A percentile compares a stretch with the other conserved stretches of the same genome.
These are phyloP conservation scores for Populus davidiana DNA, from an alignment of 345 rosid species.

Conservation along the genomic window DNA sequence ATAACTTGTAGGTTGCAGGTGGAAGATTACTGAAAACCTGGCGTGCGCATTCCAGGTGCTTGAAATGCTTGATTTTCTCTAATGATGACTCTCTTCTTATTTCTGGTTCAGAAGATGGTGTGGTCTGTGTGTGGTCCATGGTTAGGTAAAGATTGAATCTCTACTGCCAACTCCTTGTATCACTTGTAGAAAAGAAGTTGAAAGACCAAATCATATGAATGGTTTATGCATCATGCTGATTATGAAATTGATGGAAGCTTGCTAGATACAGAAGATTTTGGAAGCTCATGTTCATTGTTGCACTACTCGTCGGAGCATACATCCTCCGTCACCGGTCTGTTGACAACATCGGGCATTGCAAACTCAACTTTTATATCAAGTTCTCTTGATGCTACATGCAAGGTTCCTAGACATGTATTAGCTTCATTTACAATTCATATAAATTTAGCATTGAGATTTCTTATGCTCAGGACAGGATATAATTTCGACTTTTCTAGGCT, in stretches of 20 bases:
- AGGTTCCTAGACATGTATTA: slow-evolving; percentile 30
- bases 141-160: slow-evolving; percentile 33
- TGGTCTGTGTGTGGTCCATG: slow-evolving; percentile 44
- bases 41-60: slow-evolving; percentile 41
- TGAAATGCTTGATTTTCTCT: slow-evolving; percentile 46
- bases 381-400: slow-evolving; percentile 52
- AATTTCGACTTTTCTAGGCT: slow-evolving; percentile 28
- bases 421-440: neutral
- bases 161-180: neutral
- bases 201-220: neutral
- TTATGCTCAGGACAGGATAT: neutral
- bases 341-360: slow-evolving; percentile 25
- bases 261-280: slow-evolving; percentile 35
- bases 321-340: slow-evolving; percentile 43
- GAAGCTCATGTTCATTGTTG: slow-evolving; percentile 27
- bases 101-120: slow-evolving; percentile 50
- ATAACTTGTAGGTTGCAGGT: slow-evolving; percentile 33
- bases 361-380: slow-evolving; percentile 38
- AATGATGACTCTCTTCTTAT: slow-evolving; percentile 45
- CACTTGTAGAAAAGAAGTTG: neutral
- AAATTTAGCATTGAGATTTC: neutral
- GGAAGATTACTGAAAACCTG: slow-evolving; percentile 49
- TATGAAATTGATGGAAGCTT: slow-evolving; percentile 25
- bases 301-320: slow-evolving; percentile 37
- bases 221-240: slow-evolving; percentile 14